phyloP scores from a whole-genome alignment of 176 grass and related monocot species.

The Oryza longistaminata region DNA sequence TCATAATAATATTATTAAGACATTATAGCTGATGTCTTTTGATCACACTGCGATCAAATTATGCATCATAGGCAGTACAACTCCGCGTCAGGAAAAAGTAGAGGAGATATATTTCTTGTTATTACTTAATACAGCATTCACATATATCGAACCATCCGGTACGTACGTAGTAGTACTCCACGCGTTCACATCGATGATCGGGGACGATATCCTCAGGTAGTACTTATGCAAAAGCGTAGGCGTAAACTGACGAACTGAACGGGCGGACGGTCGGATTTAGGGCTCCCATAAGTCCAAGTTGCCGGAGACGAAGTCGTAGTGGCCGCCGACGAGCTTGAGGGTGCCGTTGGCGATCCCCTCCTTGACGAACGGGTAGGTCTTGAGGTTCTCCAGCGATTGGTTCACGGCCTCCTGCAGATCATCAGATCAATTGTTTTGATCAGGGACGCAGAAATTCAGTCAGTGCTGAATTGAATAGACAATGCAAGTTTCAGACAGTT shows the following conservation, averaged over 20 bases:
- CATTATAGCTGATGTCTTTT: slow-evolving; percentile 36
- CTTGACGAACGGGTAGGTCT: slow-evolving; percentile 76
- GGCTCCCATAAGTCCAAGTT: slow-evolving; percentile 61
- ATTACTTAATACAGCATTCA: slow-evolving; percentile 26
- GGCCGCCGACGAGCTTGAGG: slow-evolving; percentile 66
- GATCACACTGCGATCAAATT: slow-evolving; percentile 43
- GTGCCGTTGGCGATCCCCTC: slow-evolving; percentile 54
- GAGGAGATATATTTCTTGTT: slow-evolving; percentile 2
- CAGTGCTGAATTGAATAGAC: background rate
- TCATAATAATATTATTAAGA: slow-evolving; percentile 31
- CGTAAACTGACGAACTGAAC: background rate
- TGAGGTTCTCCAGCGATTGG: slow-evolving; percentile 66
- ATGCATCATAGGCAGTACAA: slow-evolving; percentile 45
- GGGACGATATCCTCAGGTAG: slow-evolving; percentile 16
- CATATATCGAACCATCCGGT: slow-evolving; percentile 24
- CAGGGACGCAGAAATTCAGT: background rate
- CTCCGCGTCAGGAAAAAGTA: slow-evolving; percentile 26
- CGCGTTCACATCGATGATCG: background rate
- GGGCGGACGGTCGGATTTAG: slow-evolving; percentile 20
- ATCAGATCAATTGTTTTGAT: background rate
- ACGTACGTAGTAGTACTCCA: background rate
- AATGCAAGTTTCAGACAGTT: background rate
- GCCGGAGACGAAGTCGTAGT: slow-evolving; percentile 85
- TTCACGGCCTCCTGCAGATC: slow-evolving; percentile 67
- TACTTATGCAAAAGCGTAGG: background rate